Percentiles rank a stretch among this genome's conserved stretches.
Evolutionary conservation across 345 rosid genomes (phyloP).

Genomic region (Pugionium cornutum): DNA sequence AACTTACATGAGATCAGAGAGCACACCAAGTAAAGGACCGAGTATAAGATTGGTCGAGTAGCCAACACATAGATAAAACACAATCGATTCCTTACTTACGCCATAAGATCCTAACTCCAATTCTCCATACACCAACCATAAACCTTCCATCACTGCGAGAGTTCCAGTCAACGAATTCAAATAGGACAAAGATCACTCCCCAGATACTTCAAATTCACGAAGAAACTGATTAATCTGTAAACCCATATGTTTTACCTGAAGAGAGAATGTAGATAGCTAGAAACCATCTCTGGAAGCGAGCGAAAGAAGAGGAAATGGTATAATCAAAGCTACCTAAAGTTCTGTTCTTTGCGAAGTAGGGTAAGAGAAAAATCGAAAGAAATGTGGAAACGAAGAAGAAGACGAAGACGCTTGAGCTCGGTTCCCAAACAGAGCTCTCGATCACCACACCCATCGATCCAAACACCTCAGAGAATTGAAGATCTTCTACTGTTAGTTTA

Average conservation of each 20-base stretch:
- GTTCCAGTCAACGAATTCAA: too few relatives aligned
- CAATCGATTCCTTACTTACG: conserved; percentile 52
- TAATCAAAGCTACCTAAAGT: conserved; percentile 52
- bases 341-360: conserved; percentile 49
- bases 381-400: conserved; percentile 62
- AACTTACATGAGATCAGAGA: conserved; percentile 82
- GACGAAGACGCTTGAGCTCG: conserved; percentile 50
- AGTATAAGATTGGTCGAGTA: conserved; percentile 56
- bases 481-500: too few relatives aligned
- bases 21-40: conserved; percentile 62
- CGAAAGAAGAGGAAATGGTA: conserved; percentile 46
- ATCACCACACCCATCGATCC: conserved; percentile 66
- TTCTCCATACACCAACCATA: conserved; percentile 84
- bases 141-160: conserved; percentile 63
- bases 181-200: background rate
- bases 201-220: background rate
- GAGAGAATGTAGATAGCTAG: conserved; percentile 68
- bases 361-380: conserved; percentile 54
- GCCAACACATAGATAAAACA: conserved; percentile 57
- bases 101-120: conserved; percentile 55
- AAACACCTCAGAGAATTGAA: too few relatives aligned
- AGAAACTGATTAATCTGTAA: background rate
- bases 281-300: conserved; percentile 66
- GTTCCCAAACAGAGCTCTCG: conserved; percentile 79
- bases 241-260: conserved; percentile 52